Evolutionary conservation across 192 early-diverging fungal genomes (phyloP), one percentile per base, ranked within the genome.

Genomic region (Podila verticillata): DNA sequence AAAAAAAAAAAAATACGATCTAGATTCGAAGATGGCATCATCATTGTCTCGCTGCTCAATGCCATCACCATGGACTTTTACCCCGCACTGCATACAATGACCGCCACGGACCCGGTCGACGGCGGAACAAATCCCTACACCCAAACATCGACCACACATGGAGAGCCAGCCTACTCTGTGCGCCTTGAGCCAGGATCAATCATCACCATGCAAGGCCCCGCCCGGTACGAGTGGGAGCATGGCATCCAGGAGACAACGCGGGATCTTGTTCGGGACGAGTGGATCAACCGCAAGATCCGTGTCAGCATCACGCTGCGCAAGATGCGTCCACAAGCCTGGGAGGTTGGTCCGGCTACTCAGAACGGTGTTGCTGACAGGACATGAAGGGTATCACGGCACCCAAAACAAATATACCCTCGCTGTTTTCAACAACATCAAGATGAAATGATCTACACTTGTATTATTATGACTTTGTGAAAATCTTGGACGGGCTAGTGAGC

Each of bases 1-100:
- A 13, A 0, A 39, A 0, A 3, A 44, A 13, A 0, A 39, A 0
- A 3, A 51, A 12, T n/a, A 15, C 5, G 13, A 5, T 20, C 24
- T 77, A 86, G 85, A 24, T 88, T 88, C 65, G 84, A 84, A 26
- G 87, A 88, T 67, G 87, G 87, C 2, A 83, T 88, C 26, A 31
- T 88, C 12, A 82, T 88, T 30, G 22, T 86, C 3, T 88, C 87
- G 1, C 61, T 88, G 4, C 51, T 88, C 17, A 83, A 84, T 4
- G 84, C 83, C 2, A 84, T 85, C 65, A 82, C 80, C 44, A 88
- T 88, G 87, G 72, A 78, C n/a, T 82, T 88, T 70, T 74, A 71
- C 54, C 84, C 74, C 24, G 84, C 84, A 5, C n/a, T 35, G 24
- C 48, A 56, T 8, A 60, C 67, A 20, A 74, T 73, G 66, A 66